These are phyloP conservation scores for Sporothrix pseudoabietina DNA, from an alignment of 2,329 filamentous ascomycete genomes.

Conservation along the genomic window DNA sequence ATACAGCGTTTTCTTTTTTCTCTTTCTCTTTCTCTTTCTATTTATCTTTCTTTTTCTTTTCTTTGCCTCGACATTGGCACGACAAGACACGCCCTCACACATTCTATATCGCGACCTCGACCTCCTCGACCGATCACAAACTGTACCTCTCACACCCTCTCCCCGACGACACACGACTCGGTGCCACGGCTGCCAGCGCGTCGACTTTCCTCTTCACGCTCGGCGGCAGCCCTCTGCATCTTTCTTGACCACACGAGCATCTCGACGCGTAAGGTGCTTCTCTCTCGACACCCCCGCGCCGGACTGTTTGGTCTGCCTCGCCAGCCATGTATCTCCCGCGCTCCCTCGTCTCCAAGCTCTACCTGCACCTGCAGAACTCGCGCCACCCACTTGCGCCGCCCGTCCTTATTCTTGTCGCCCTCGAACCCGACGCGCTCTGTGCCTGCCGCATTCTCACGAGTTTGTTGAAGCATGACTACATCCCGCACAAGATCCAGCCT, in stretches of 20 bases:
- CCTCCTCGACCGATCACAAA: neutral
- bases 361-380: constrained; percentile 81
- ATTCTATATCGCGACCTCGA: neutral
- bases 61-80: neutral
- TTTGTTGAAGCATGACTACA: constrained; percentile 95
- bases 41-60: neutral
- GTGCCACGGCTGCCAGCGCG: constrained; percentile 13
- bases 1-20: neutral
- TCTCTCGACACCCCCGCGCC: constrained; percentile 25
- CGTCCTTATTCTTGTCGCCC: constrained; percentile 85
- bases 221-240: constrained; percentile 7
- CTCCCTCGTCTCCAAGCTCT: constrained; percentile 83
- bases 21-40: neutral
- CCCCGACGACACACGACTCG: constrained; percentile 5
- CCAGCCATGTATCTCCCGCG: constrained; percentile 88
- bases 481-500: constrained; percentile 95
- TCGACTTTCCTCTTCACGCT: neutral
- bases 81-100: neutral
- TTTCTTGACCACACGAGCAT: too few species aligned
- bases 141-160: neutral
- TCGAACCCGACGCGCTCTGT: constrained; percentile 94
- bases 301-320: constrained; percentile 22
- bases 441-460: constrained; percentile 91
- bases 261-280: constrained; percentile 40
- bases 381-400: constrained; percentile 89